Percentiles rank a stretch among this genome's conserved stretches.
Conservation (phyloP, 805 yeast species). For the Lipomyces orientalis region DNA sequence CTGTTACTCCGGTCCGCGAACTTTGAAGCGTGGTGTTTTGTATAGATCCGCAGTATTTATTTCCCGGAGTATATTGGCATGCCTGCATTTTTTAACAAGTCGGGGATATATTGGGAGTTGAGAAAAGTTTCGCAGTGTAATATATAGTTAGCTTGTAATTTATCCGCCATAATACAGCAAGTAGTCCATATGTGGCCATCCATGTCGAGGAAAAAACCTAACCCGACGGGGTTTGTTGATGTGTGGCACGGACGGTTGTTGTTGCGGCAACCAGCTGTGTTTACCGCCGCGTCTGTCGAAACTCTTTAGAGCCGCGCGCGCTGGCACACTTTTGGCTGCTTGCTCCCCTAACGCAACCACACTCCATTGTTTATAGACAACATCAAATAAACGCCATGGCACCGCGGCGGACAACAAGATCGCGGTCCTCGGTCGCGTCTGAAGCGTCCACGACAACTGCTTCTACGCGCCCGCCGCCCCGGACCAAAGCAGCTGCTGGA, state of each 20-base stretch:
- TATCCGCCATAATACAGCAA: too few relatives aligned
- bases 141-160: not conserved
- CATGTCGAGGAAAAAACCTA: not conserved
- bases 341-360: not conserved
- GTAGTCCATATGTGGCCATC: too few relatives aligned
- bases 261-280: not conserved
- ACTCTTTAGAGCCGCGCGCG: too few relatives aligned
- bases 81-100: not conserved
- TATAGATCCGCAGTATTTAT: not conserved
- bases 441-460: not conserved
- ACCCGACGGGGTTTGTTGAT: slow-evolving; percentile 2
- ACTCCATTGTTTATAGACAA: not conserved
- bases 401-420: not conserved
- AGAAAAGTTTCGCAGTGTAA: too few relatives aligned
- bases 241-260: not conserved
- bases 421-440: not conserved
- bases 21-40: slow-evolving; percentile 35
- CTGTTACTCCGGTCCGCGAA: slow-evolving; percentile 26
- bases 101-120: not conserved
- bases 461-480: not conserved
- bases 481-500: not conserved
- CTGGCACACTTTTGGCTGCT: too few relatives aligned
- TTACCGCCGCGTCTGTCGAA: not conserved
- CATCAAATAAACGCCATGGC: slow-evolving; percentile 3
- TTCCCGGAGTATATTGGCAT: not conserved